Evolutionary conservation across 2,329 filamentous ascomycete species (phyloP).

Genomic region (Paraphoma sp.): DNA sequence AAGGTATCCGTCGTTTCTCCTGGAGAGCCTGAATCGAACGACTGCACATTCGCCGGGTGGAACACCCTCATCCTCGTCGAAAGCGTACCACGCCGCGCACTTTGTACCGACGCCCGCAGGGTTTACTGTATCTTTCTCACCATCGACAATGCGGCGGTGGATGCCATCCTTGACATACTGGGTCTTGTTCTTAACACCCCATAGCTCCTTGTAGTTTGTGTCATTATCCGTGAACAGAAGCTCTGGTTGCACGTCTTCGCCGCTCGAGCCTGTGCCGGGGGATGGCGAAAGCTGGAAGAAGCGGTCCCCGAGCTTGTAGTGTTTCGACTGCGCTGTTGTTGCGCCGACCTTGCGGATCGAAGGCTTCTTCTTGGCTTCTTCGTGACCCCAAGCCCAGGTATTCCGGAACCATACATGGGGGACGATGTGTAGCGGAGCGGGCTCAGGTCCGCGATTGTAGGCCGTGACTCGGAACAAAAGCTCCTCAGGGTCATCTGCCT

Average conservation of each 20-base stretch:
- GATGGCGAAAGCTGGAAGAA: constrained; percentile 89
- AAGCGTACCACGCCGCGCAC: constrained; percentile 87
- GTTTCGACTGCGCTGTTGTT: constrained; percentile 76
- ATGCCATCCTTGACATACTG: constrained; percentile 96
- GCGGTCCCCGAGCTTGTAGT: constrained; percentile 80
- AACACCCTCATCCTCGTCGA: constrained; percentile 88
- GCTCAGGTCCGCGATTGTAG: constrained; percentile 92
- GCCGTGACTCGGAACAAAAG: constrained; percentile 92
- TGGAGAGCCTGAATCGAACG: constrained; percentile 87
- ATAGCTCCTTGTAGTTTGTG: constrained; percentile 82
- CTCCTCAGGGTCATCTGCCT: constrained; percentile 89
- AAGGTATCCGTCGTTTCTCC: constrained; percentile 75
- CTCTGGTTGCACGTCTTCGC: constrained; percentile 83
- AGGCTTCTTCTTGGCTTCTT: constrained; percentile 78
- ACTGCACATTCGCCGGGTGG: constrained; percentile 92
- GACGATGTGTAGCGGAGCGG: constrained; percentile 89
- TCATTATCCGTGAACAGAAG: constrained; percentile 96
- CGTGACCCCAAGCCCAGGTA: constrained; percentile 93
- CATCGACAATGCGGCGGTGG: constrained; percentile 83
- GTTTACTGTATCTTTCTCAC: constrained; percentile 81
- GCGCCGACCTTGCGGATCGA: constrained; percentile 72
- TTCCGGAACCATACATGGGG: constrained; percentile 98
- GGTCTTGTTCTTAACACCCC: constrained; percentile 74
- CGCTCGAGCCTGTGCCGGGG: constrained; percentile 78
- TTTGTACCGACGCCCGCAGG: constrained; percentile 84